Base-by-base conservation (phyloP, 2,329 filamentous ascomycete species). In the Endocalyx cinctus region DNA sequence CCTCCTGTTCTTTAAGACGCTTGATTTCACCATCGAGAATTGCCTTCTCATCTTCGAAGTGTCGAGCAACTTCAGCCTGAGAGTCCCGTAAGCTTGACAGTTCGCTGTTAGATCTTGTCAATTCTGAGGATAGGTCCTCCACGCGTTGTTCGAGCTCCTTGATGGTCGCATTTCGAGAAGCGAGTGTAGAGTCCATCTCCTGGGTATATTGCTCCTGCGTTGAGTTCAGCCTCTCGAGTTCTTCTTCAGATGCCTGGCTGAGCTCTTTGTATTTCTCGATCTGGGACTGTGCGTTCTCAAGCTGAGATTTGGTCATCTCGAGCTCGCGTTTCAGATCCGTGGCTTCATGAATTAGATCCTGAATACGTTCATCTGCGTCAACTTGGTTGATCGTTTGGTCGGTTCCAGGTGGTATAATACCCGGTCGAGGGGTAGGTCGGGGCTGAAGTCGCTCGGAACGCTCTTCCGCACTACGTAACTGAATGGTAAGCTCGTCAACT, bases 211-310 rank as follows among this genome's bases (percentile, higher is more conserved):
- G 79, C 29, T 95, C 89, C 41, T 92, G 82, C 0, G 87, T 84
- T 22, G 84, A 78, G 30, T 81, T 83, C 34, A 94, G 69, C 38
- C 81, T 85, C 44, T 87, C 77, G 12, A 97, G 71, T 31, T 89
- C 84, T 47, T 97, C 90, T 57, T 98, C 92, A 3, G 87, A 82
- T 19, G 79, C 72, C 59, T 94, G 87, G 47, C 87, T 88, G 47
- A 97, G 87, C 31, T 82, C 77, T 59, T 86, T 90, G 70, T 94
- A 97, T 48, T 87, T 82, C 53, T 95, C 87, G 25, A 82, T 80
- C 52, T 95, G 84, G 22, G 78, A 73, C 59, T 86, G 87, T 11
- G 86, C 79, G 49, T 82, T 83, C 46, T 94, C 85, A 10, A 97
- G 68, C 48, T 96, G 87, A 6, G 79, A 75, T 47, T 79, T 84